Percentiles rank a stretch among this genome's conserved stretches.
These are phyloP conservation scores for Cocos nucifera DNA, from an alignment of 176 grass and related monocot species.

Conservation along the genomic window DNA sequence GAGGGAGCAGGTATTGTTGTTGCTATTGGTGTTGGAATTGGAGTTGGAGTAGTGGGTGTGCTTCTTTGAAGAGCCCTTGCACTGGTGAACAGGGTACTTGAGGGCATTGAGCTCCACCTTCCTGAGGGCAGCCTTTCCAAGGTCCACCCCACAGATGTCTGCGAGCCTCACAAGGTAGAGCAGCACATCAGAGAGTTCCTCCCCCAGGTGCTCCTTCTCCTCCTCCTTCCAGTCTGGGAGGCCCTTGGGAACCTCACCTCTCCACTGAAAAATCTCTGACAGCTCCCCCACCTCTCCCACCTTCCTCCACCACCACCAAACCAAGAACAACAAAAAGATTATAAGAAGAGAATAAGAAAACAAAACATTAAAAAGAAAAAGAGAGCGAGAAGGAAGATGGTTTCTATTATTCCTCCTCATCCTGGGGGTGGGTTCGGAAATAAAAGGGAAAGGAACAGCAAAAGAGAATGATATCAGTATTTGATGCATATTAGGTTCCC, in stretches of 20 bases:
- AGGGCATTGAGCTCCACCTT: slow-evolving; percentile 74
- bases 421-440: no score
- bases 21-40: neutral
- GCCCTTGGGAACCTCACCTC: slow-evolving; percentile 87
- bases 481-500: no score
- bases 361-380: no score
- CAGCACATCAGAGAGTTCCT: slow-evolving; percentile 81
- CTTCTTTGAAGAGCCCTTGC: slow-evolving; percentile 82
- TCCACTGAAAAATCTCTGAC: slow-evolving; percentile 97
- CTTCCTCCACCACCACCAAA: slow-evolving; percentile 23
- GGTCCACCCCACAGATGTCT: slow-evolving; percentile 71
- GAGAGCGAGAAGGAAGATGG: no score
- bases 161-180: slow-evolving; percentile 83
- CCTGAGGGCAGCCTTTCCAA: slow-evolving; percentile 55
- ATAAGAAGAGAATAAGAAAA: no score
- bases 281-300: slow-evolving; percentile 91
- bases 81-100: slow-evolving; percentile 63
- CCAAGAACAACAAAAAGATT: no score
- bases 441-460: no score
- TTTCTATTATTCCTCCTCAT: no score
- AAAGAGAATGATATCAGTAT: no score
- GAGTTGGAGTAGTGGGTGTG: slow-evolving; percentile 29
- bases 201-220: slow-evolving; percentile 80
- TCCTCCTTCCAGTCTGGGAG: slow-evolving; percentile 58
- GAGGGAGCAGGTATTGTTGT: neutral